Base-by-base conservation (phyloP, 2,329 filamentous ascomycete genomes). In the Cladosporium oxysporum region DNA sequence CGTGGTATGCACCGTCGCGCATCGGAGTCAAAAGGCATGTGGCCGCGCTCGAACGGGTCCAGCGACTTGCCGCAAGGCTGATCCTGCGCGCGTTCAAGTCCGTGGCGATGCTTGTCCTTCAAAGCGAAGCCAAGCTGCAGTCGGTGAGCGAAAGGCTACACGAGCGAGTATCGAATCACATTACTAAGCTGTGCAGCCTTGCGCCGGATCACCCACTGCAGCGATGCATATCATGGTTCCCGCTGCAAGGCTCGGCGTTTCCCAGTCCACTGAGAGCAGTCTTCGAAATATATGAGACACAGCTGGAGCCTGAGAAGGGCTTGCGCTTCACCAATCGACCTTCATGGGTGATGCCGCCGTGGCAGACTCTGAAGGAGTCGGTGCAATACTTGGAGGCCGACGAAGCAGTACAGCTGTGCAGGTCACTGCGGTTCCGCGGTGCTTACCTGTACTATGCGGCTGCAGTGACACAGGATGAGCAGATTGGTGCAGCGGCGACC, bases 151-250 rank as follows among this genome's bases (percentile, higher is more conserved):
- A 49, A 14, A 61, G 26, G 12, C 41, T 49, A 2, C 26, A 49
- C 41, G 23, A 50, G 14, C 37, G 37, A 0, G 37, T 49, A 5
- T 50, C 41, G 26, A 33, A 50, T 16, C 41, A 61, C 26, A 21
- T 61, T 7, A 61, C 29, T 16, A 61, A 50, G 58, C 47, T 61
- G 41, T 61, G 58, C 23, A 41, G 58, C 58, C 58, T 61, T 49
- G 58, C 58, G 41, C 41, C 18, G 41, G 58, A 61, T 12, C 58
- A 61, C n/a, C 58, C 58, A 28, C 31, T 60, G 12, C 37, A 60
- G 35, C 35, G 58, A 26, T 60, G 58, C 5, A 60, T 60, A 60
- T 49, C 37, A 21, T 44, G 21, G 14, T 60, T 47, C 16, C 37
- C 11, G 11, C 58, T 7, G 28, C 57, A 59, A 59, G 33, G 31